Conservation (phyloP, 2,329 filamentous ascomycete species). For the Kalaharituber pfeilii region DNA sequence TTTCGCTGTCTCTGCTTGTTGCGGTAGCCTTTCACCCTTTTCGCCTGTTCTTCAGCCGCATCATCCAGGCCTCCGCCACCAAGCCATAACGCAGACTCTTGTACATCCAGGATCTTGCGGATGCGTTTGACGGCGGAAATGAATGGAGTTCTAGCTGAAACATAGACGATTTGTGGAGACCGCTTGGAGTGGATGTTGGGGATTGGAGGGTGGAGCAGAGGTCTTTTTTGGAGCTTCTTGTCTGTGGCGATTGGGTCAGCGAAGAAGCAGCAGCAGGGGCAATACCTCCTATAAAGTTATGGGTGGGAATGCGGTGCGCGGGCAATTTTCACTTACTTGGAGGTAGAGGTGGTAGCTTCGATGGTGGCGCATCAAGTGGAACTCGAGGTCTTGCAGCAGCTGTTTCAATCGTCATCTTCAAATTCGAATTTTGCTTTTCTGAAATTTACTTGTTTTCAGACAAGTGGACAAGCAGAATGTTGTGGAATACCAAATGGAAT, state of each 20-base stretch:
- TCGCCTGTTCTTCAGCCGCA: neutral
- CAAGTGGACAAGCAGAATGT: no score
- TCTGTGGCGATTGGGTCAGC: neutral
- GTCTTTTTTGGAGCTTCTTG: slow-evolving; percentile 12
- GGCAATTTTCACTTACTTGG: slow-evolving; percentile 1
- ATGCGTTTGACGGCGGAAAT: slow-evolving; percentile 49
- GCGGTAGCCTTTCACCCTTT: neutral
- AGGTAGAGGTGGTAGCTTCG: neutral
- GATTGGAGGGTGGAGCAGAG: slow-evolving; percentile 13
- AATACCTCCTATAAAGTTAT: no score
- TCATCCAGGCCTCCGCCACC: neutral
- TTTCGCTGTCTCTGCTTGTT: neutral
- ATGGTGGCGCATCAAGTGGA: neutral
- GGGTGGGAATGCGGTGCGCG: no score
- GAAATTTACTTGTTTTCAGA: no score
- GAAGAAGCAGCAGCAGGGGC: neutral
- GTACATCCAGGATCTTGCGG: slow-evolving; percentile 41
- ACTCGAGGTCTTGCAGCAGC: no score
- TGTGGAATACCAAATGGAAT: no score
- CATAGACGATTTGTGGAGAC: slow-evolving; percentile 37
- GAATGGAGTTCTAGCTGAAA: slow-evolving; percentile 48
- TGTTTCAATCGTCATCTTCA: no score
- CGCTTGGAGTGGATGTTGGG: slow-evolving; percentile 10
- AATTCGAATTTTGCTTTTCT: no score
- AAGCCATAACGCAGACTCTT: neutral